phyloP scores from a whole-genome alignment of 2,329 filamentous ascomycete genomes.

The Stachybotrys chartarum region DNA sequence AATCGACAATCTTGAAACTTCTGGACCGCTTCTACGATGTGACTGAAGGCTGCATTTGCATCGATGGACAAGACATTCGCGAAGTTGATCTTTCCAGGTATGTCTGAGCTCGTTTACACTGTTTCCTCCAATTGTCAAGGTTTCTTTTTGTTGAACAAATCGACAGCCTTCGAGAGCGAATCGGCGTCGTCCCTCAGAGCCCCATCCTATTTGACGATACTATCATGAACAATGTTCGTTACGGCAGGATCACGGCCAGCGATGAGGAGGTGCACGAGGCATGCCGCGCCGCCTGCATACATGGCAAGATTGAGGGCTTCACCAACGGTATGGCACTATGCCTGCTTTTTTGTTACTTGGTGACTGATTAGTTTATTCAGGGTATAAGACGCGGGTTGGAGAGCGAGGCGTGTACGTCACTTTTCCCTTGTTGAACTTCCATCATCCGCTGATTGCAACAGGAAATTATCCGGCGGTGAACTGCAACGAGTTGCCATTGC shows the following conservation, averaged over 20 bases:
- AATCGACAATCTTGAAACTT: slow-evolving; percentile 52
- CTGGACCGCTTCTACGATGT: slow-evolving; percentile 54
- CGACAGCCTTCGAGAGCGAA: slow-evolving; percentile 40
- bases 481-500: slow-evolving; percentile 62
- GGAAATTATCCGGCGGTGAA: slow-evolving; percentile 59
- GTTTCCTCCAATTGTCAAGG: not conserved
- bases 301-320: slow-evolving; percentile 50
- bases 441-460: slow-evolving; percentile 12
- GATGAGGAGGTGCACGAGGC: slow-evolving; percentile 49
- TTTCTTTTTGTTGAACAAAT: not conserved
- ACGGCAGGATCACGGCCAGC: slow-evolving; percentile 45
- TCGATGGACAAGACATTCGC: slow-evolving; percentile 51
- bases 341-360: not conserved
- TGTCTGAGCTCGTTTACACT: not conserved
- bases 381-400: slow-evolving; percentile 43
- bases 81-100: slow-evolving; percentile 44
- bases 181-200: slow-evolving; percentile 50
- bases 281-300: slow-evolving; percentile 48
- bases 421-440: not conserved
- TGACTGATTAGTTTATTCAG: slow-evolving; percentile 13
- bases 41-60: slow-evolving; percentile 40
- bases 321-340: slow-evolving; percentile 32
- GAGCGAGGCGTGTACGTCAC: slow-evolving; percentile 39
- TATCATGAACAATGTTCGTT: slow-evolving; percentile 52
- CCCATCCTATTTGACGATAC: slow-evolving; percentile 51